Evolutionary conservation across 73 alveolate genomes (phyloP).

Genomic region (Halteria grandinella): DNA sequence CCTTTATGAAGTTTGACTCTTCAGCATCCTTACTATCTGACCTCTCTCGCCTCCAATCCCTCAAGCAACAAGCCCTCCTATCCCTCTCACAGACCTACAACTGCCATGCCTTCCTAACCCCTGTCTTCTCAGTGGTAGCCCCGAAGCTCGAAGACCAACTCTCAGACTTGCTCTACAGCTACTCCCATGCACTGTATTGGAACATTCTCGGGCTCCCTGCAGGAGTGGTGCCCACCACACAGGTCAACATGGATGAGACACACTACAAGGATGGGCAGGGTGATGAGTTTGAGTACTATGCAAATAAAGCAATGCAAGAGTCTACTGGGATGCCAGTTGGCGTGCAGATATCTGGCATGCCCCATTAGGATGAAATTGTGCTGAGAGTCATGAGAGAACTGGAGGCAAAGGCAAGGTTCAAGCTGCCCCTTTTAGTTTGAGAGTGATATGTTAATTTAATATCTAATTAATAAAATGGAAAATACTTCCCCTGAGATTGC

Average conservation of each 20-base stretch:
- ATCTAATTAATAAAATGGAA: background rate
- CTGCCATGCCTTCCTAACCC: background rate
- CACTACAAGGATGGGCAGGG: background rate
- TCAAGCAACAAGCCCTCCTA: background rate
- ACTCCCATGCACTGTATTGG: slow-evolving; percentile 14
- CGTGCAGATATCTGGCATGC: slow-evolving; percentile 64
- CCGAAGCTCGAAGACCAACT: background rate
- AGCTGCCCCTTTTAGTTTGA: slow-evolving; percentile 9
- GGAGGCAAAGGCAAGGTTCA: slow-evolving; percentile 57
- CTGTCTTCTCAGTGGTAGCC: slow-evolving; percentile 13
- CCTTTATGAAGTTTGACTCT: background rate
- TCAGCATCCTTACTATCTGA: background rate
- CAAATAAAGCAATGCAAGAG: slow-evolving; percentile 38
- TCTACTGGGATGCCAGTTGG: slow-evolving; percentile 83
- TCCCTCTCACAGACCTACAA: background rate
- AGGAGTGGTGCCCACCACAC: background rate
- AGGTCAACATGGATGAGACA: slow-evolving; percentile 17
- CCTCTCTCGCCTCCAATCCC: background rate
- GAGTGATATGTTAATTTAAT: background rate
- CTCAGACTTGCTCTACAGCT: background rate
- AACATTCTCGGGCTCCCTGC: slow-evolving; percentile 14
- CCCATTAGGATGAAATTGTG: slow-evolving; percentile 71
- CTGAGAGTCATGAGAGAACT: slow-evolving; percentile 72
- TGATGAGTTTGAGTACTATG: background rate
- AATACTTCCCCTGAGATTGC: slow-evolving; percentile 10